These are phyloP conservation scores for Phialocephala sp. DNA, from an alignment of 2,329 filamentous ascomycete genomes.

Conservation along the genomic window DNA sequence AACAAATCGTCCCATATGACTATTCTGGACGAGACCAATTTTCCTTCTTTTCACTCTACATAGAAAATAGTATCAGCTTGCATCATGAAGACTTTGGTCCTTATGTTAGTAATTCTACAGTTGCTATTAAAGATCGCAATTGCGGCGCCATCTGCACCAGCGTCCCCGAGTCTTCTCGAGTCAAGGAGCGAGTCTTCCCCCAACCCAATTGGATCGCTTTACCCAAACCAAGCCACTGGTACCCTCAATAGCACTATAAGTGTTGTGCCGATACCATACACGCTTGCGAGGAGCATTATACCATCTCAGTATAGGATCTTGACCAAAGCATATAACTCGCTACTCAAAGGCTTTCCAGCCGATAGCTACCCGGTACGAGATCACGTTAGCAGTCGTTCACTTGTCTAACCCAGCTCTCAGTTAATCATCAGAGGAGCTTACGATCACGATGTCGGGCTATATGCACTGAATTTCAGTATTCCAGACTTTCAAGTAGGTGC, in stretches of 20 bases:
- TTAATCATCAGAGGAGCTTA: constrained; percentile 29
- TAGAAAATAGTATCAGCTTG: background rate
- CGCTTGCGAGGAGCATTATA: constrained; percentile 52
- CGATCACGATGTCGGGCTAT: constrained; percentile 33
- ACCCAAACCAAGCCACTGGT: constrained; percentile 55
- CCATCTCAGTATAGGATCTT: constrained; percentile 56
- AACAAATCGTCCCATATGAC: too few relatives aligned
- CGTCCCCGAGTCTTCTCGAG: background rate
- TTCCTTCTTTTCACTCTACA: background rate
- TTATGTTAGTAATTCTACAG: background rate
- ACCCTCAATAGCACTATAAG: constrained; percentile 59
- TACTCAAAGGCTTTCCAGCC: constrained; percentile 55
- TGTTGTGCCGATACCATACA: constrained; percentile 57
- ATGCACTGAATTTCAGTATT: constrained; percentile 16
- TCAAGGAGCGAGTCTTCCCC: constrained; percentile 38
- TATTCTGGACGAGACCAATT: too few relatives aligned
- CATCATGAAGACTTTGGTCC: background rate
- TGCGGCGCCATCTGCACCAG: background rate
- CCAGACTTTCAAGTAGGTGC: constrained; percentile 22
- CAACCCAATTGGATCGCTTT: constrained; percentile 55
- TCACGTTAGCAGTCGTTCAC: background rate
- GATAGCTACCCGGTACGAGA: constrained; percentile 57
- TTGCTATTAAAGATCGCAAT: background rate
- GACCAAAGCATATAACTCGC: constrained; percentile 52
- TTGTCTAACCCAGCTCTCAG: constrained; percentile 14